These are phyloP conservation scores for Linum lewisii DNA, from an alignment of 345 rosid genomes.

Conservation along the genomic window DNA sequence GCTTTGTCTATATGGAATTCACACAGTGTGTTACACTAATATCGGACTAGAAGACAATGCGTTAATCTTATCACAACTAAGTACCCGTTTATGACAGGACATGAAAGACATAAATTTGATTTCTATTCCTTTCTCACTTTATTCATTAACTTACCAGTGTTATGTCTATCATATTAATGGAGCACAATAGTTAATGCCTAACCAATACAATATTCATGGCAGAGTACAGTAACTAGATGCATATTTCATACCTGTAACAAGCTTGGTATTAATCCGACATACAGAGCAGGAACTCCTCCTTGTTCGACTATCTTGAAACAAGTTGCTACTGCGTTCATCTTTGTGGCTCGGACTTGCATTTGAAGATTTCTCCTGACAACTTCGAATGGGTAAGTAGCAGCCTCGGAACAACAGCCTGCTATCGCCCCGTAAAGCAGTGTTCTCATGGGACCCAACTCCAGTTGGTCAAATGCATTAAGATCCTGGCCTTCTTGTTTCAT, in stretches of 20 bases:
- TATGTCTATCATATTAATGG: too few species aligned
- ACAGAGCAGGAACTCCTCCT: conserved; percentile 84
- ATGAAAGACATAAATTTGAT: too few species aligned
- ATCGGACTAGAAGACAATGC: too few species aligned
- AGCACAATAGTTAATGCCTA: too few species aligned
- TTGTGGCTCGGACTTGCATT: conserved; percentile 58
- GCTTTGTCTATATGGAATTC: too few species aligned
- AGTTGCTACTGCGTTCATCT: conserved; percentile 55
- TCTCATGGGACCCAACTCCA: conserved; percentile 71
- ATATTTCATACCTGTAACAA: conserved; percentile 61
- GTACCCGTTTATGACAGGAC: too few species aligned
- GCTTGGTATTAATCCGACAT: conserved; percentile 78
- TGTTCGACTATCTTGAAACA: conserved; percentile 57
- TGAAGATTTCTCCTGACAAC: conserved; percentile 91
- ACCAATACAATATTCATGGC: background rate
- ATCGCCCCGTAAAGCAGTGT: conserved; percentile 81
- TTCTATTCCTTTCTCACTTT: too few species aligned
- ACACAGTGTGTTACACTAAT: too few species aligned
- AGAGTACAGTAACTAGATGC: background rate
- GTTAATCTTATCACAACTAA: too few species aligned
- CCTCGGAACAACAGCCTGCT: conserved; percentile 88
- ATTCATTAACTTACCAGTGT: too few species aligned
- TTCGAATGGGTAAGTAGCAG: conserved; percentile 90
- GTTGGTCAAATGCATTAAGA: conserved; percentile 58
- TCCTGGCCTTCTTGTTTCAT: conserved; percentile 58